Conservation (phyloP, 2,329 filamentous ascomycete species). For the Teratosphaeria destructans region DNA sequence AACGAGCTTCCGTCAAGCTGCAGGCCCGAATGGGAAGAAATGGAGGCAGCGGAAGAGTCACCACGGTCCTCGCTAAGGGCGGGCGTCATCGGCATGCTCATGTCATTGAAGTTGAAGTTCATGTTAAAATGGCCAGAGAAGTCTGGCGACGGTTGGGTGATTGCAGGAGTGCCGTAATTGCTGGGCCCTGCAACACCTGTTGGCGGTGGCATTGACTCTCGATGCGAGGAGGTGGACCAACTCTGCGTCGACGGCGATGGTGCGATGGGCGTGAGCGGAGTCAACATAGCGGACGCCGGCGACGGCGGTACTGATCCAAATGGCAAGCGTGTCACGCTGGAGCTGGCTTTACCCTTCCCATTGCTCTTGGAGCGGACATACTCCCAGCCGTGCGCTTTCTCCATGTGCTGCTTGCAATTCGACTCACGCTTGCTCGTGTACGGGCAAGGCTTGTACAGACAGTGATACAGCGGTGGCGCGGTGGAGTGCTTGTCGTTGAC, state of each 20-base stretch:
- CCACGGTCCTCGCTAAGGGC: conserved; percentile 25
- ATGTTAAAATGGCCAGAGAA: conserved; percentile 27
- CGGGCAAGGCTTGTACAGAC: conserved; percentile 70
- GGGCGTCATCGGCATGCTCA: conserved; percentile 18
- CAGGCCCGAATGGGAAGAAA: conserved; percentile 30
- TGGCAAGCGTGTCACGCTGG: conserved; percentile 43
- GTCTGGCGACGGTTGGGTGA: conserved; percentile 20
- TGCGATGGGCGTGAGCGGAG: conserved; percentile 25
- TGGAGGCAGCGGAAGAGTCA: conserved; percentile 11
- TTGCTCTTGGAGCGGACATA: conserved; percentile 91
- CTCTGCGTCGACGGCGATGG: conserved; percentile 33
- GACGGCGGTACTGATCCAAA: conserved; percentile 54
- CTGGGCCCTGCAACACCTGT: conserved; percentile 21
- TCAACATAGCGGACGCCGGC: conserved; percentile 37
- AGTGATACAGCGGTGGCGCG: conserved; percentile 71
- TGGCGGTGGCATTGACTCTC: conserved; percentile 21
- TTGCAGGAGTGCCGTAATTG: conserved; percentile 18
- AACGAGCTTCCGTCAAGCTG: conserved; percentile 30
- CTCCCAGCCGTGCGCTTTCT: conserved; percentile 86
- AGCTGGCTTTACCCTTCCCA: conserved; percentile 52
- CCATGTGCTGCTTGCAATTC: conserved; percentile 98
- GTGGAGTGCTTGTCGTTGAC: conserved; percentile 90
- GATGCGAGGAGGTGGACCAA: conserved; percentile 19
- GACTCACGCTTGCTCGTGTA: conserved; percentile 94
- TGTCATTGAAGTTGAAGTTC: conserved; percentile 23